phyloP scores from a whole-genome alignment of 306 rosid species.

The Heteromeles arbutifolia region DNA sequence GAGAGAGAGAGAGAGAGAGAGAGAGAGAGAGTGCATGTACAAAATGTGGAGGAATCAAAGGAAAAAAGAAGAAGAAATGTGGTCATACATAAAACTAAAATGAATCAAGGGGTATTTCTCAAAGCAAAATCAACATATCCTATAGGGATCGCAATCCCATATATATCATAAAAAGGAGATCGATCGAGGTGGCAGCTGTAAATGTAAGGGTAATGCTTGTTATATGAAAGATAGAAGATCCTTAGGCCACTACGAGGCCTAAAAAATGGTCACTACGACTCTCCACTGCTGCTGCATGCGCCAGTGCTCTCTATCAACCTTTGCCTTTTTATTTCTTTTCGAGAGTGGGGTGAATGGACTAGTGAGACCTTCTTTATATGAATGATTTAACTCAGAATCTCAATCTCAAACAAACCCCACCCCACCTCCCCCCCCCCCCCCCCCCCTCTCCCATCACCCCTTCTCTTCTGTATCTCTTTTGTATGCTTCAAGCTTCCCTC shows the following conservation, averaged over 20 bases:
- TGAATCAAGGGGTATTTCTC: conserved; percentile 19
- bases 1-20: neutral
- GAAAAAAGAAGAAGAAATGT: conserved; percentile 7
- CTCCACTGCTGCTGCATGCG: conserved; percentile 18
- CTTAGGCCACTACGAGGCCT: conserved; percentile 24
- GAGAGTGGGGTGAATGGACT: conserved; percentile 38
- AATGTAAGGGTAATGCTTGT: conserved; percentile 7
- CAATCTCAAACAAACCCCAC: too few relatives aligned
- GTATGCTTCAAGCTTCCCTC: conserved; percentile 47
- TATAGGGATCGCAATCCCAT: conserved; percentile 27
- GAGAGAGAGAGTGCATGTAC: conserved; percentile 5
- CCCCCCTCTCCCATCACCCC: conserved; percentile 11
- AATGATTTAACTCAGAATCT: conserved; percentile 44
- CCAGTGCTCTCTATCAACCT: conserved; percentile 6
- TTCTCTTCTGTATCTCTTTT: conserved; percentile 62
- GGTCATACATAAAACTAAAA: conserved; percentile 5
- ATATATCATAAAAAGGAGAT: conserved; percentile 3
- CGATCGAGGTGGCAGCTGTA: neutral
- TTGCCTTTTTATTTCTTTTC: conserved; percentile 20
- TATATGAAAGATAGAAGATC: conserved; percentile 40
- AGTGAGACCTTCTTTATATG: conserved; percentile 39
- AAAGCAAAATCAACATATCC: conserved; percentile 41
- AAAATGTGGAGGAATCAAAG: conserved; percentile 31
- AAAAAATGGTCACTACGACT: conserved; percentile 15
- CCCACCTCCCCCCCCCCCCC: too few relatives aligned